These are phyloP conservation scores for Lagenidium giganteum DNA, from an alignment of 352 stramenopile genomes.

Conservation along the genomic window DNA sequence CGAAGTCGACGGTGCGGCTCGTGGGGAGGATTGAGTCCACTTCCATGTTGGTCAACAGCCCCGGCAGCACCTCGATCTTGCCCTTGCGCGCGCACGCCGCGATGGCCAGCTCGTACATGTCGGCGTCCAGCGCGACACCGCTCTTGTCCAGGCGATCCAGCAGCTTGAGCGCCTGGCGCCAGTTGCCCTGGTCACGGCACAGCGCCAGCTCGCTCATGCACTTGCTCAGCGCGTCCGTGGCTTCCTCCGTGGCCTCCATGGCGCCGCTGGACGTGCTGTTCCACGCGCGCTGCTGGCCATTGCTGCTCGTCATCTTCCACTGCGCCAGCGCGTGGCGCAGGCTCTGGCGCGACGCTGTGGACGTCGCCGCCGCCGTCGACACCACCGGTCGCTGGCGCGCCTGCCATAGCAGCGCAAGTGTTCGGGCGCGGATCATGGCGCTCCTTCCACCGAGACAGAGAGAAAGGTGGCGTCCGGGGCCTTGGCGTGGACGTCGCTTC, in stretches of 20 bases:
- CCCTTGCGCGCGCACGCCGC: conserved; percentile 72
- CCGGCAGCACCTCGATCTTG: conserved; percentile 71
- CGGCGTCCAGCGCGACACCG: conserved; percentile 40
- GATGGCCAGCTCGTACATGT: conserved; percentile 81
- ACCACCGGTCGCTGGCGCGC: no score
- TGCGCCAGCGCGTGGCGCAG: conserved; percentile 3
- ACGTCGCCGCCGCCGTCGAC: not conserved
- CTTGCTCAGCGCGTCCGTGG: conserved; percentile 16
- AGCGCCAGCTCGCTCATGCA: conserved; percentile 36
- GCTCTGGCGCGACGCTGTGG: conserved; percentile 3
- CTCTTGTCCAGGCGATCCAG: conserved; percentile 64
- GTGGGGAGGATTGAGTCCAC: conserved; percentile 63
- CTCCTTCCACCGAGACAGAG: no score
- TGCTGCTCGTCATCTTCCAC: no score
- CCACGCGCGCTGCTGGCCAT: no score
- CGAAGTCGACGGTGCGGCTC: conserved; percentile 65
- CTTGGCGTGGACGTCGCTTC: no score
- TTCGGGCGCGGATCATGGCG: conserved; percentile 22
- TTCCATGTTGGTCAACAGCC: conserved; percentile 73
- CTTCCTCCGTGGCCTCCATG: conserved; percentile 8
- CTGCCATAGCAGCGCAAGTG: no score
- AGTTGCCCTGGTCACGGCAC: conserved; percentile 62
- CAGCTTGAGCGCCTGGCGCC: conserved; percentile 67
- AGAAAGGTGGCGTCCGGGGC: no score
- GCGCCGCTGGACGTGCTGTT: no score